Percentiles rank a stretch among this genome's conserved stretches.
These are phyloP conservation scores for Citeromyces hawaiiensis DNA, from an alignment of 1,139 yeast species.

Conservation along the genomic window DNA sequence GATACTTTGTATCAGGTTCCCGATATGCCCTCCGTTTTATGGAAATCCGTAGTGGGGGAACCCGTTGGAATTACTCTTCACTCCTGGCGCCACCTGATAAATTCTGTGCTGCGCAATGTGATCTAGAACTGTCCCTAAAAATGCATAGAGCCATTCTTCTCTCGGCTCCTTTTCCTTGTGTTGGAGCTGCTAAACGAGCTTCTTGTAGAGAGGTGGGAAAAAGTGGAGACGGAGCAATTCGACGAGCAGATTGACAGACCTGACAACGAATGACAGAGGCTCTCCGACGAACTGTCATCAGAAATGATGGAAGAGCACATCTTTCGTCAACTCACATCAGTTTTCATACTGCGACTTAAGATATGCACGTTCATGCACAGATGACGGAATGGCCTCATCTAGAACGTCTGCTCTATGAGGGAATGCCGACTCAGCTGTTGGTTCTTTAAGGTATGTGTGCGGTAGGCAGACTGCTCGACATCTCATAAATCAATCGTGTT, in stretches of 20 bases:
- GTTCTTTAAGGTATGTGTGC: no score
- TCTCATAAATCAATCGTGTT: no score
- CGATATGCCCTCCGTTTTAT: constrained; percentile 57
- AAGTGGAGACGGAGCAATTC: constrained; percentile 37
- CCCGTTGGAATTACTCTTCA: constrained; percentile 82
- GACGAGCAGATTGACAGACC: constrained; percentile 30
- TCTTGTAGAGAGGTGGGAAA: constrained; percentile 62
- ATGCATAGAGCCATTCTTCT: constrained; percentile 56
- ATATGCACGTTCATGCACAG: no score
- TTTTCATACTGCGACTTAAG: no score
- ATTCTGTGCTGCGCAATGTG: constrained; percentile 75
- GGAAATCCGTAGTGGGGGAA: constrained; percentile 82
- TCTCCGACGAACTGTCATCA: constrained; percentile 76
- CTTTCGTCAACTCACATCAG: constrained; percentile 84
- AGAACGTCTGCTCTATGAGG: no score
- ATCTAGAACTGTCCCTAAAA: constrained; percentile 78
- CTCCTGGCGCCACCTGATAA: constrained; percentile 95
- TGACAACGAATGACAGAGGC: constrained; percentile 6
- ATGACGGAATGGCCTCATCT: no score
- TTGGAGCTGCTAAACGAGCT: constrained; percentile 61
- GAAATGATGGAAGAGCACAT: constrained; percentile 98
- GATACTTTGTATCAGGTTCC: constrained; percentile 84
- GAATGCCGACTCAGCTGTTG: no score
- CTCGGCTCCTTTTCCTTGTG: constrained; percentile 64
- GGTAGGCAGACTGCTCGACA: no score